Base-by-base conservation (phyloP, 176 grass and related monocot species). In the Oryza coarctata region DNA sequence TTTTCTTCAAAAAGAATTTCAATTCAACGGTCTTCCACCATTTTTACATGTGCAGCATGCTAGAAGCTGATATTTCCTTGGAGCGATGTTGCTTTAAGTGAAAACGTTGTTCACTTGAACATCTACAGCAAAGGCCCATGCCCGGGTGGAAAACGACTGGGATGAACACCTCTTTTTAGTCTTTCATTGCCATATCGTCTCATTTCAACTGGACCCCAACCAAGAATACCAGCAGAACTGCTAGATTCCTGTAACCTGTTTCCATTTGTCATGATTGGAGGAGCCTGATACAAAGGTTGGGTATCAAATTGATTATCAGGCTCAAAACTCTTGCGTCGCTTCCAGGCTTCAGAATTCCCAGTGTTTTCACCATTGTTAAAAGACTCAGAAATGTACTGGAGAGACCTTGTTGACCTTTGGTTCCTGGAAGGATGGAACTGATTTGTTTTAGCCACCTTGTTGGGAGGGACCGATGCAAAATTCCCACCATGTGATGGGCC, bases 161-260 rank as follows among this genome's bases (percentile, higher is more conserved):
- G 84, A 86, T 93, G 80, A 85, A 57, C 84, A 67, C 85, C 87
- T 57, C 87, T 89, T 70, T 88, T 92, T 30, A 87, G 79, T 85
- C 91, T 95, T 83, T 95, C 96, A 87, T 90, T 94, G 84, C 85
- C 72, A 70, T 88, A 90, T 63, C 85, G 89, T 82, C 97, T 93
- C 85, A 91, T 94, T 77, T 89, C 93, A 32, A 79, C 78, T 13
- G 97, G 97, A 71, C 79, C 97, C 87, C 87, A 92, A 57, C 97
- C 97, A 57, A 99, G 85, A 85, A 99, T 99, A 47, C 97, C 97
- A 6, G 93, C 93, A 63, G 90, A 95, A 88, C 84, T 95, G 72
- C 81, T 90, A 58, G 87, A 78, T 64, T 94, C 94, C 32, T 83
- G 86, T 78, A 92, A 38, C 63, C 88, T 84, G 32, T 33, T 89